phyloP scores from a whole-genome alignment of 2,329 filamentous ascomycete genomes.

The Cercospora sesami region DNA sequence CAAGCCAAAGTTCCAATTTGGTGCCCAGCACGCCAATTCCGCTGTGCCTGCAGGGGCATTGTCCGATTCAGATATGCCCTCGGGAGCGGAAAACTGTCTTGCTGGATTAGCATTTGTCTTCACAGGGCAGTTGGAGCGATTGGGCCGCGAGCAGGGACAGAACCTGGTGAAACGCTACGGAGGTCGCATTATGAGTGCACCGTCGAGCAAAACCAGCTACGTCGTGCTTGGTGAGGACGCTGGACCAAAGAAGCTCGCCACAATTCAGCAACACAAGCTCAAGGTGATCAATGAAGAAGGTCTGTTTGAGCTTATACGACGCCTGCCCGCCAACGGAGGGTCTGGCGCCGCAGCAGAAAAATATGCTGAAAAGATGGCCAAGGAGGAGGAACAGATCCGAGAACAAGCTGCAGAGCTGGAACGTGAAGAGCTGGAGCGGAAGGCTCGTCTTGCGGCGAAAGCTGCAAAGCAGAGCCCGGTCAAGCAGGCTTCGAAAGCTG shows the following conservation, averaged over 20 bases:
- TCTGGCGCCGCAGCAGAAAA: constrained; percentile 85
- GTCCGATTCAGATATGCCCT: constrained; percentile 70
- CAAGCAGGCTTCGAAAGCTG: constrained; percentile 43
- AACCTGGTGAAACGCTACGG: constrained; percentile 89
- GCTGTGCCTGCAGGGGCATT: constrained; percentile 62
- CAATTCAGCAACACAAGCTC: constrained; percentile 74
- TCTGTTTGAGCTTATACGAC: constrained; percentile 79
- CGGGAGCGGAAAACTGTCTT: constrained; percentile 84
- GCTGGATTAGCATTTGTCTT: constrained; percentile 91
- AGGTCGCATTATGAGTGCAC: constrained; percentile 80
- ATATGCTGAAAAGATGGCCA: constrained; percentile 77
- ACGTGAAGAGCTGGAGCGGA: constrained; percentile 61
- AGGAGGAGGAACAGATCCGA: constrained; percentile 79
- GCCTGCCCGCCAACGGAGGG: constrained; percentile 81
- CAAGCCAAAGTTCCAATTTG: constrained; percentile 74
- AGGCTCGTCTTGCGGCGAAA: constrained; percentile 46
- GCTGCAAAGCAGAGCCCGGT: constrained; percentile 46
- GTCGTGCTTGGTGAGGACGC: constrained; percentile 90
- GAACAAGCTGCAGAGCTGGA: constrained; percentile 84
- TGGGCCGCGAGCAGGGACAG: constrained; percentile 82
- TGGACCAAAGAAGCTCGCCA: constrained; percentile 86
- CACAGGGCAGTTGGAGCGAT: constrained; percentile 77
- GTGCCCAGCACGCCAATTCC: constrained; percentile 52
- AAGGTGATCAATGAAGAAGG: constrained; percentile 95
- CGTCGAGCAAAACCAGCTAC: constrained; percentile 91